Conservation (phyloP, 306 rosid species). For the Malus orientalis region DNA sequence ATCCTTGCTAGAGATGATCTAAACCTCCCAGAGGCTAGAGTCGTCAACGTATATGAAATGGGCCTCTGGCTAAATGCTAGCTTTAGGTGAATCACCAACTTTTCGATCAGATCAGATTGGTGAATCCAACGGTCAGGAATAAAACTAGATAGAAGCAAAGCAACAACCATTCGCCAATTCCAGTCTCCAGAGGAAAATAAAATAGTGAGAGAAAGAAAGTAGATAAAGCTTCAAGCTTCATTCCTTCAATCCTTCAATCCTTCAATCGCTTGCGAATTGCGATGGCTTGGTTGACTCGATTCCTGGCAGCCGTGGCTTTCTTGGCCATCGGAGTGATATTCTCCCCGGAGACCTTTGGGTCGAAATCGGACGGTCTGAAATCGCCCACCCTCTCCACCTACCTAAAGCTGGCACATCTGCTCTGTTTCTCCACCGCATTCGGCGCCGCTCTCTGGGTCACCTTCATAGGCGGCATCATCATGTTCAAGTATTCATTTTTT, state of each 20-base stretch:
- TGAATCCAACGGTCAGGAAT: not conserved
- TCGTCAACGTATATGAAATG: too few species aligned
- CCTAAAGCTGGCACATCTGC: conserved; percentile 83
- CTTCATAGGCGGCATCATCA: conserved; percentile 94
- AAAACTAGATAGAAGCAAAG: too few species aligned
- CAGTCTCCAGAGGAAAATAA: not conserved
- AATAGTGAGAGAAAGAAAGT: not conserved
- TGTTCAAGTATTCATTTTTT: conserved; percentile 62
- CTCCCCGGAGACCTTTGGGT: conserved; percentile 81
- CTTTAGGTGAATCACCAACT: not conserved
- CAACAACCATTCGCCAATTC: not conserved
- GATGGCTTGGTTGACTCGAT: conserved; percentile 83
- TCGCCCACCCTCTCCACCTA: conserved; percentile 43
- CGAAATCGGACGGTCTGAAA: conserved; percentile 45
- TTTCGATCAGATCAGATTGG: not conserved
- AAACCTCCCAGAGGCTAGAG: too few species aligned
- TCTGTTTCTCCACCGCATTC: conserved; percentile 84
- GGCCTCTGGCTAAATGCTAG: not conserved
- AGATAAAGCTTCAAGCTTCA: not conserved
- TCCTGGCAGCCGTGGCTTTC: conserved; percentile 66
- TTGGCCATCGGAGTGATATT: conserved; percentile 81
- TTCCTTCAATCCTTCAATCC: too few species aligned
- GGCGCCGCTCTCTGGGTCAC: conserved; percentile 95
- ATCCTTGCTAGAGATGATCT: too few species aligned
- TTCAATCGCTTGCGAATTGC: not conserved